A percentile compares a stretch with the other conserved stretches of the same genome.
phyloP scores from a whole-genome alignment of 345 rosid genomes.

The Orychophragmus violaceus region DNA sequence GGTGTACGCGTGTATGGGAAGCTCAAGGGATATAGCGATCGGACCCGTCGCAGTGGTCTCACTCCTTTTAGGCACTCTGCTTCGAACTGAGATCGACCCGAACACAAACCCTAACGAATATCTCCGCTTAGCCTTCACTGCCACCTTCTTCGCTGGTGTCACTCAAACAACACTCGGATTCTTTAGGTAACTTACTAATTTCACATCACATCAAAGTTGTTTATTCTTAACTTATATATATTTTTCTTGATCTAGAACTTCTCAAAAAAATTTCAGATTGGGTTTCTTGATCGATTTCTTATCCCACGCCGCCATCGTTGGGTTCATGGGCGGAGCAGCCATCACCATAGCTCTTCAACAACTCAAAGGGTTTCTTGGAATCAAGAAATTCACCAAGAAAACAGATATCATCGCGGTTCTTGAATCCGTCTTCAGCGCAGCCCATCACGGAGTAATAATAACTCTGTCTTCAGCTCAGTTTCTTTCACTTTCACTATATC shows the following conservation, averaged over 20 bases:
- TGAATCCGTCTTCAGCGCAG: conserved; percentile 28
- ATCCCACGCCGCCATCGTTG: conserved; percentile 90
- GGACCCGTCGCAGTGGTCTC: conserved; percentile 98
- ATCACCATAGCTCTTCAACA: conserved; percentile 86
- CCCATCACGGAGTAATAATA: conserved; percentile 27
- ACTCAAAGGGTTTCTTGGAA: conserved; percentile 86
- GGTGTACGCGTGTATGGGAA: conserved; percentile 89
- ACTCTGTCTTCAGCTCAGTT: neutral
- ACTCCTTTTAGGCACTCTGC: conserved; percentile 71
- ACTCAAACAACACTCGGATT: conserved; percentile 67
- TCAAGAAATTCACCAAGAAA: conserved; percentile 57
- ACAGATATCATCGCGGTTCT: conserved; percentile 44
- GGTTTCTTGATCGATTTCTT: conserved; percentile 91
- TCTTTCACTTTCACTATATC: neutral
- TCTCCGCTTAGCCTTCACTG: conserved; percentile 69
- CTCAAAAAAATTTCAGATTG: conserved; percentile 45
- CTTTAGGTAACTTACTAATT: conserved; percentile 43
- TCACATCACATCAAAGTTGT: neutral
- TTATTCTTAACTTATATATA: neutral
- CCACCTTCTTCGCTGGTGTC: conserved; percentile 89
- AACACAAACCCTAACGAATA: conserved; percentile 42
- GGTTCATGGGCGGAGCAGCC: conserved; percentile 96
- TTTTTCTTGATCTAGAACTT: neutral
- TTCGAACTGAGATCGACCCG: conserved; percentile 60
- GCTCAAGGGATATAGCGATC: conserved; percentile 90